These are phyloP conservation scores for Chrysoporthe deuterocubensis DNA, from an alignment of 2,329 filamentous ascomycete genomes.

Conservation along the genomic window DNA sequence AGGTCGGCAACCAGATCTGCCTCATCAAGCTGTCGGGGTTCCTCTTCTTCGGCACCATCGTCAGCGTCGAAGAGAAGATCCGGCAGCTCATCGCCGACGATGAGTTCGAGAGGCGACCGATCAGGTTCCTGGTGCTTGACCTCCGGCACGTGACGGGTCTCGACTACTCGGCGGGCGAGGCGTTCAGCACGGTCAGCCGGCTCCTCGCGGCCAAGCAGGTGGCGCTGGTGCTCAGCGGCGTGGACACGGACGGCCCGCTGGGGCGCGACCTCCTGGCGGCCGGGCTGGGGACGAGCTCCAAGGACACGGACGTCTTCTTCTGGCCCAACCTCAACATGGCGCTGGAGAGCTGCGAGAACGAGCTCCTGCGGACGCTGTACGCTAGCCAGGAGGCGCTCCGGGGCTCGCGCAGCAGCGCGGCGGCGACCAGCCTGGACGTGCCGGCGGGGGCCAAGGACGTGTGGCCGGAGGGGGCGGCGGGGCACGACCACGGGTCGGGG, in stretches of 20 bases:
- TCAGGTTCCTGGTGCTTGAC: slow-evolving; percentile 89
- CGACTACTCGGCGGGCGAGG: slow-evolving; percentile 95
- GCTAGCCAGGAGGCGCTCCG: slow-evolving; percentile 65
- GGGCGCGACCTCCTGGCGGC: slow-evolving; percentile 82
- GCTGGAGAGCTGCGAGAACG: slow-evolving; percentile 92
- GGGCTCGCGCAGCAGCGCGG: slow-evolving; percentile 48
- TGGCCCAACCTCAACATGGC: slow-evolving; percentile 92
- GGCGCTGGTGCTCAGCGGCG: slow-evolving; percentile 79
- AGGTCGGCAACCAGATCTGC: slow-evolving; percentile 86
- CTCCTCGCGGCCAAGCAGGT: slow-evolving; percentile 79
- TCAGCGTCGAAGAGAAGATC: slow-evolving; percentile 89
- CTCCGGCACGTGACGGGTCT: slow-evolving; percentile 87
- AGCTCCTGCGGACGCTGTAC: slow-evolving; percentile 82
- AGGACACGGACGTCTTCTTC: slow-evolving; percentile 74
- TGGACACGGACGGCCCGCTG: slow-evolving; percentile 75
- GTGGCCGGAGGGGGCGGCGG: slow-evolving; percentile 51
- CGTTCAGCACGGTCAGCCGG: slow-evolving; percentile 89
- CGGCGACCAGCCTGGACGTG: slow-evolving; percentile 53
- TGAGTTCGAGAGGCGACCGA: slow-evolving; percentile 75
- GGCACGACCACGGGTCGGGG: slow-evolving; percentile 39
- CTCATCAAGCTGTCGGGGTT: slow-evolving; percentile 92
- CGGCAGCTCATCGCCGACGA: slow-evolving; percentile 81
- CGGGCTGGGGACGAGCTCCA: slow-evolving; percentile 68
- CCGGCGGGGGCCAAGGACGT: slow-evolving; percentile 47
- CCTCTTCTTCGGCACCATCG: slow-evolving; percentile 98